Evolutionary conservation across 108 stramenopile genomes (phyloP).

Genomic region (Discostella stelligeroides): DNA sequence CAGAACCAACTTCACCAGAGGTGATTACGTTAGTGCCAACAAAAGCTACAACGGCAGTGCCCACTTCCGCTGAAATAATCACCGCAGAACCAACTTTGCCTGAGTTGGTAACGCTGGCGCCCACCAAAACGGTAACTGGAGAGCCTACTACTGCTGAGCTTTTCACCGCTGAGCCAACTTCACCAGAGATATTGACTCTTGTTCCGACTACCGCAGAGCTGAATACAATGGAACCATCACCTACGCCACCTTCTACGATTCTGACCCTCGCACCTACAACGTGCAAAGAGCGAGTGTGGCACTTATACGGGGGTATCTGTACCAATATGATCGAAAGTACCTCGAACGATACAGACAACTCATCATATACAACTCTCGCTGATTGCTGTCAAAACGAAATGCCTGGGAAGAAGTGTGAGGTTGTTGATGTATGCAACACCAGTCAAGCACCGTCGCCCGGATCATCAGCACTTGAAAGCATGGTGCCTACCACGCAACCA

Average conservation of each 20-base stretch:
- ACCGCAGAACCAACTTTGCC: background rate
- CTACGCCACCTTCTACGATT: background rate
- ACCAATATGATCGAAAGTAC: constrained; percentile 1
- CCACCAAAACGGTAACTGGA: background rate
- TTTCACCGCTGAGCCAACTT: background rate
- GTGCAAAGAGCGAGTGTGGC: background rate
- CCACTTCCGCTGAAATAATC: too few species aligned
- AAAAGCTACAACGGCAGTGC: background rate
- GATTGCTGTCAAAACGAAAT: constrained; percentile 11
- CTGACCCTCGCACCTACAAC: background rate
- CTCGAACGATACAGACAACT: background rate
- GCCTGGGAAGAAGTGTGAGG: background rate
- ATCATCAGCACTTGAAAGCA: too few species aligned
- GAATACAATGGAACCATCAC: background rate
- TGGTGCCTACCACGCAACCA: background rate
- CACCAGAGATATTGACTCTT: background rate
- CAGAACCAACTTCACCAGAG: background rate
- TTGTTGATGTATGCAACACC: background rate
- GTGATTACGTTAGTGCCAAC: background rate
- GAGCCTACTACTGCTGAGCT: too few species aligned
- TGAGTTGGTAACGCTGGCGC: background rate
- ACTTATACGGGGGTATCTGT: constrained; percentile 3
- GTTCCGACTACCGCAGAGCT: background rate
- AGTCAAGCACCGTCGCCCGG: too few species aligned
- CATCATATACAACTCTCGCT: background rate